These are phyloP conservation scores for Thecaphora frezii DNA, from an alignment of 1,284 basidiomycete genomes.

Conservation along the genomic window DNA sequence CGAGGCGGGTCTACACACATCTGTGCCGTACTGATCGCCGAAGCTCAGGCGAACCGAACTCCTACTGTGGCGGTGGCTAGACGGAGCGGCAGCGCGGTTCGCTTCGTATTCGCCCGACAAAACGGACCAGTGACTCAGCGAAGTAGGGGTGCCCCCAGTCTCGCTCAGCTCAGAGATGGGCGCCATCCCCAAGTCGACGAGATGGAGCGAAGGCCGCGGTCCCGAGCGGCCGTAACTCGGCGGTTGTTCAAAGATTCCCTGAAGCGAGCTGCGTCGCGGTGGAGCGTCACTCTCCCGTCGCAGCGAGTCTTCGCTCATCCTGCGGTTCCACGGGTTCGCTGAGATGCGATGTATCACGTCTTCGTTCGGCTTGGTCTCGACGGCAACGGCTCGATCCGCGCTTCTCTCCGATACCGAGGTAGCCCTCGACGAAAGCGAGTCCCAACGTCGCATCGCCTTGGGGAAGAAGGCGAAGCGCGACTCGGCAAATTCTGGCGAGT, in stretches of 20 bases:
- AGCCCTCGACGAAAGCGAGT: slow-evolving; percentile 33
- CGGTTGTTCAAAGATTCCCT: slow-evolving; percentile 7
- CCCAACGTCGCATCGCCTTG: slow-evolving; percentile 19
- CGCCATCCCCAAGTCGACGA: slow-evolving; percentile 17
- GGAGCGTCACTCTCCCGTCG: slow-evolving; percentile 7
- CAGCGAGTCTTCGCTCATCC: background rate
- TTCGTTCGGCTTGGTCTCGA: slow-evolving; percentile 2
- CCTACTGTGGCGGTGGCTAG: slow-evolving; percentile 3
- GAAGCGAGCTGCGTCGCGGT: slow-evolving; percentile 26
- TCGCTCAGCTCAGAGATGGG: slow-evolving; percentile 34
- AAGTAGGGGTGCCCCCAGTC: slow-evolving; percentile 18
- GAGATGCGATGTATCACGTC: slow-evolving; percentile 9
- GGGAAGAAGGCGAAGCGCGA: slow-evolving; percentile 21
- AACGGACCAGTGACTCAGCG: slow-evolving; percentile 2
- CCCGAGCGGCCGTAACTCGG: background rate
- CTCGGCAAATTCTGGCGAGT: slow-evolving; percentile 13
- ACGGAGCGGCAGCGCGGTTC: slow-evolving; percentile 11
- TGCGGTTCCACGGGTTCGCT: background rate
- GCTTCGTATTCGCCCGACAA: slow-evolving; percentile 12
- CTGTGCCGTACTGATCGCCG: slow-evolving; percentile 17
- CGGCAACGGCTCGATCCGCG: background rate
- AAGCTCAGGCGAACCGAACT: slow-evolving; percentile 22
- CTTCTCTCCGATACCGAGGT: slow-evolving; percentile 18
- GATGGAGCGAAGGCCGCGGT: slow-evolving; percentile 12
- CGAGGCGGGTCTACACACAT: background rate